Base-by-base conservation (phyloP, 148 eudicot species). In the Nyssa sinensis region DNA sequence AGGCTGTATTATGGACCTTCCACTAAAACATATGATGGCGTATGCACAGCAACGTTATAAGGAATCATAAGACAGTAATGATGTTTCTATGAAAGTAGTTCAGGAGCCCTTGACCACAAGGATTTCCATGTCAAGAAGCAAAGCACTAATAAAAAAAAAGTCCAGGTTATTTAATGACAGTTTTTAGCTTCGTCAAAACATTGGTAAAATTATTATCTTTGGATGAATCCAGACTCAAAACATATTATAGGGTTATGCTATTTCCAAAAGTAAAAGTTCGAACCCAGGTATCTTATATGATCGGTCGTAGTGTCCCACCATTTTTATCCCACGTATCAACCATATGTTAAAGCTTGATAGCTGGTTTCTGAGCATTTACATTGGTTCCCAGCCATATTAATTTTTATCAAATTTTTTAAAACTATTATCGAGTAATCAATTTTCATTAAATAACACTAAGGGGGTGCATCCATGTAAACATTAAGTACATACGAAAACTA, bases 221-320 rank as follows among this genome's bases (percentile, higher is more conserved):
- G 11, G 28, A n/a, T 72, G 67, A 61, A 71, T n/a, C n/a, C n/a
- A n/a, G n/a, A 34, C 32, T 58, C 16, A 17, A 32, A 39, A 12
- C 7, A 2, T 33, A 32, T 71, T 16, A 34, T n/a, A 17, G 29
- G 35, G 13, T 71, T 17, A 11, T 17, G 13, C 12, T 13, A 49
- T 59, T 28, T 72, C 57, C 21, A n/a, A n/a, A 70, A 55, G 13
- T 23, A 16, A 57, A 70, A n/a, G n/a, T n/a, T n/a, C n/a, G n/a
- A n/a, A n/a, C n/a, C 33, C 13, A 57, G 27, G 10, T 13, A n/a
- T 34, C 25, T 37, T 23, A n/a, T 23, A 4, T 5, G 6, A 55
- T 24, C 59, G 21, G 21, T n/a, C n/a, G n/a, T n/a, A n/a, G n/a
- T n/a, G n/a, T 55, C 25, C 12, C 12, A 33, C 6, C 10, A 37